Evolutionary conservation across 164 flowering plant genomes (phyloP).

Genomic region (Taxillus chinensis): DNA sequence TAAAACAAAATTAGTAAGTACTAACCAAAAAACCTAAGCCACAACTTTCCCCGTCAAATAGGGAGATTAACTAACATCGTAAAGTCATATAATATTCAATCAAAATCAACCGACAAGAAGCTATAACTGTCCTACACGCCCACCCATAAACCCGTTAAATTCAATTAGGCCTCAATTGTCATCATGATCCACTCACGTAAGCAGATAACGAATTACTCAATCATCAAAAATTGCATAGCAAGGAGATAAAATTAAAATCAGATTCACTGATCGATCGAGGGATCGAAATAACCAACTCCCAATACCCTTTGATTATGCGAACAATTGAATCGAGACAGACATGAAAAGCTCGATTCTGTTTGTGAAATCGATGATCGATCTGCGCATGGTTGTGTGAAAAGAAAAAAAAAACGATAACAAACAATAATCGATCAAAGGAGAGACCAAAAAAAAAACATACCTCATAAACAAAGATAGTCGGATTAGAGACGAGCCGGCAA

Average conservation of each 20-base stretch:
- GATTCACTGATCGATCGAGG: background rate
- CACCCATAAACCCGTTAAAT: no score
- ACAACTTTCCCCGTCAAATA: no score
- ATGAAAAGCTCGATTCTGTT: background rate
- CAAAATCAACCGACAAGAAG: no score
- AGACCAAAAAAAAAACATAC: slow-evolving; percentile 10
- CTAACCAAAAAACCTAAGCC: no score
- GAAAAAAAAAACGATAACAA: background rate
- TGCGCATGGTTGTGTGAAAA: background rate
- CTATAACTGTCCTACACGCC: no score
- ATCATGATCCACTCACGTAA: no score
- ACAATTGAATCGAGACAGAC: background rate
- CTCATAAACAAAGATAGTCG: slow-evolving; percentile 39
- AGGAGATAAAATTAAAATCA: background rate
- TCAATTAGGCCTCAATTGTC: no score
- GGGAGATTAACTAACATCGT: no score
- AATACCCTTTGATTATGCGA: background rate
- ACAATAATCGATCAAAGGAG: background rate
- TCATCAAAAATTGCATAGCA: no score
- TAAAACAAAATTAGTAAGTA: background rate
- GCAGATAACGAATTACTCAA: background rate
- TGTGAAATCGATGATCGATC: background rate
- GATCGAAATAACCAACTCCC: background rate
- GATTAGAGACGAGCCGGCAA: slow-evolving; percentile 3
- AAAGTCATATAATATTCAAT: no score